These are phyloP conservation scores for Penicillium sp. DNA, from an alignment of 2,329 filamentous ascomycete species.

Conservation along the genomic window DNA sequence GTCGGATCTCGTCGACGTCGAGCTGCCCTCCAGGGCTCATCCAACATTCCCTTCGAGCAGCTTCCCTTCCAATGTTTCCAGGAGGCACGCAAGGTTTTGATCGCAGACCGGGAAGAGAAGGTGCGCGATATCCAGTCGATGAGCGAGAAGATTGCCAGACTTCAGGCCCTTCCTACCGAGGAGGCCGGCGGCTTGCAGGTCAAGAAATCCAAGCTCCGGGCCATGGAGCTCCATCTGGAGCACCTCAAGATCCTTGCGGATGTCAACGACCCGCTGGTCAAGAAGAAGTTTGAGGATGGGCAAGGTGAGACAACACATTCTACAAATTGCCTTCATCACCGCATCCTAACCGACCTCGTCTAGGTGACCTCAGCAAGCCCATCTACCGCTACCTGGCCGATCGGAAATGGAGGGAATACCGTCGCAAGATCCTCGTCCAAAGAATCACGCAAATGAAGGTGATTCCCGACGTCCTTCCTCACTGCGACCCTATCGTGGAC, in stretches of 20 bases:
- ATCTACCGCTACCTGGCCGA: conserved; percentile 88
- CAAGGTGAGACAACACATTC: too few relatives aligned
- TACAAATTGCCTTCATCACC: too few relatives aligned
- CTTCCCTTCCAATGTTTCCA: conserved; percentile 97
- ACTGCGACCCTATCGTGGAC: conserved; percentile 67
- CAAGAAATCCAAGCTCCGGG: conserved; percentile 59
- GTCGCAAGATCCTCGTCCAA: conserved; percentile 69
- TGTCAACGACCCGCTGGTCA: conserved; percentile 88
- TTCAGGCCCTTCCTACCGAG: conserved; percentile 53
- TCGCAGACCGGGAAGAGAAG: conserved; percentile 72
- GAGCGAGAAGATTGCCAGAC: conserved; percentile 57
- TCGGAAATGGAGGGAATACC: conserved; percentile 76
- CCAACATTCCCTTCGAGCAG: conserved; percentile 76
- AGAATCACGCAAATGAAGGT: conserved; percentile 79
- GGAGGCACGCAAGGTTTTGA: conserved; percentile 76
- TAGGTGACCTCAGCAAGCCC: conserved; percentile 90
- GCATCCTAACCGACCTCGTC: too few relatives aligned
- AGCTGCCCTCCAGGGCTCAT: conserved; percentile 56
- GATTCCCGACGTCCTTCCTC: conserved; percentile 75
- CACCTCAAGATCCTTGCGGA: conserved; percentile 80
- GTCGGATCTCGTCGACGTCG: conserved; percentile 79
- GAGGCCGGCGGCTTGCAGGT: conserved; percentile 54
- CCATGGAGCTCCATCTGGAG: conserved; percentile 65
- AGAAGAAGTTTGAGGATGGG: conserved; percentile 88
- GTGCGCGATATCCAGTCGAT: conserved; percentile 61